Evolutionary conservation across 345 rosid genomes (phyloP).

Genomic region (Passiflora organensis): DNA sequence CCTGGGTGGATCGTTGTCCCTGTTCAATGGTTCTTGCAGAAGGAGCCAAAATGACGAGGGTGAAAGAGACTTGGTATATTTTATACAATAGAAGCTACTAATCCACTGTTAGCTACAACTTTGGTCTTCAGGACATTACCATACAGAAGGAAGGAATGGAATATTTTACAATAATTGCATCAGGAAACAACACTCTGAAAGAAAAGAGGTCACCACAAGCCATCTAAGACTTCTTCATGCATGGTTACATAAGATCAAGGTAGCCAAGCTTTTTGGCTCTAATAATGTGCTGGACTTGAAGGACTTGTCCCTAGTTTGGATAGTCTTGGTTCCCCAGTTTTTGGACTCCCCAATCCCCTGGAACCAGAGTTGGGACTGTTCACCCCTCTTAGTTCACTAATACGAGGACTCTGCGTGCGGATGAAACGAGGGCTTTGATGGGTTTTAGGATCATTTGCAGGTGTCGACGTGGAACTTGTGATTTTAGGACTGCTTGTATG

Average conservation of each 20-base stretch:
- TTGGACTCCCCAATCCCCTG: constrained; percentile 45
- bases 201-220: constrained; percentile 22
- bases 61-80: background rate
- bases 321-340: constrained; percentile 31
- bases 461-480: constrained; percentile 46
- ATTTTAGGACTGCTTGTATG: constrained; percentile 26
- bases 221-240: constrained; percentile 18
- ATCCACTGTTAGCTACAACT: constrained; percentile 14
- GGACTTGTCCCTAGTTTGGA: constrained; percentile 73
- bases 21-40: no score
- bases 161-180: constrained; percentile 24
- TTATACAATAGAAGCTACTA: constrained; percentile 9
- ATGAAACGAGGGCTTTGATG: constrained; percentile 41
- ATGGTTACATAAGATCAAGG: constrained; percentile 22
- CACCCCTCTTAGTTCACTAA: constrained; percentile 56
- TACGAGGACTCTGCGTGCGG: constrained; percentile 49
- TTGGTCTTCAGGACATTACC: constrained; percentile 1
- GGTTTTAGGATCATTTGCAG: constrained; percentile 37
- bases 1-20: no score
- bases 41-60: no score
- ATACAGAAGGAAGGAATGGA: constrained; percentile 15
- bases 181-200: constrained; percentile 21
- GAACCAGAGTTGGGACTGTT: constrained; percentile 50
- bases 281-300: constrained; percentile 34
- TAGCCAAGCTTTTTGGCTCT: constrained; percentile 2